Evolutionary conservation across 306 rosid species (phyloP).

Genomic region (Canavalia ensiformis): DNA sequence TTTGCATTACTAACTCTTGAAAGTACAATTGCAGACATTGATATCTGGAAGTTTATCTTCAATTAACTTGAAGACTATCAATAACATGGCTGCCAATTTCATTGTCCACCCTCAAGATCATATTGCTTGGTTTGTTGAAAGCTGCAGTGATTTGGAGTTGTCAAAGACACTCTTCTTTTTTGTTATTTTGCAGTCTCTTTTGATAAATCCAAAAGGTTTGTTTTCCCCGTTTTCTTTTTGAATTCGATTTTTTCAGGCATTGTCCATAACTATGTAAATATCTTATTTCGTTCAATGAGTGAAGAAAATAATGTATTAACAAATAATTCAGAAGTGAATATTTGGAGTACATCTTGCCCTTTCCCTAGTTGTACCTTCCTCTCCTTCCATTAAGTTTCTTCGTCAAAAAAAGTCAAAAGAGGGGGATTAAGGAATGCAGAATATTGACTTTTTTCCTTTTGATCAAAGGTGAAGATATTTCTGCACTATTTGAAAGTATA

Average conservation of each 20-base stretch:
- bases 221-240: conserved; percentile 34
- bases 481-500: conserved; percentile 59
- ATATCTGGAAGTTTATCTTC: conserved; percentile 61
- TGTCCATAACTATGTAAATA: not conserved
- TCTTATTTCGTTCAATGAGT: not conserved
- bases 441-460: conserved; percentile 36
- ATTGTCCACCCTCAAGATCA: conserved; percentile 60
- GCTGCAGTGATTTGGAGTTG: conserved; percentile 63
- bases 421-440: conserved; percentile 29
- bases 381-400: conserved; percentile 18
- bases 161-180: conserved; percentile 75
- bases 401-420: not conserved
- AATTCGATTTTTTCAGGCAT: conserved; percentile 29
- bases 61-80: conserved; percentile 67
- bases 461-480: conserved; percentile 56
- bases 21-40: conserved; percentile 54
- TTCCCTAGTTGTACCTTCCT: conserved; percentile 28
- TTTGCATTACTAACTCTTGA: conserved; percentile 37
- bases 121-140: conserved; percentile 67
- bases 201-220: conserved; percentile 57
- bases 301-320: not conserved
- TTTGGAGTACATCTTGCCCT: conserved; percentile 15
- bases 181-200: conserved; percentile 69
- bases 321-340: conserved; percentile 12
- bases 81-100: conserved; percentile 73